phyloP scores from a whole-genome alignment of 306 rosid species.

The Bauhinia variegata region DNA sequence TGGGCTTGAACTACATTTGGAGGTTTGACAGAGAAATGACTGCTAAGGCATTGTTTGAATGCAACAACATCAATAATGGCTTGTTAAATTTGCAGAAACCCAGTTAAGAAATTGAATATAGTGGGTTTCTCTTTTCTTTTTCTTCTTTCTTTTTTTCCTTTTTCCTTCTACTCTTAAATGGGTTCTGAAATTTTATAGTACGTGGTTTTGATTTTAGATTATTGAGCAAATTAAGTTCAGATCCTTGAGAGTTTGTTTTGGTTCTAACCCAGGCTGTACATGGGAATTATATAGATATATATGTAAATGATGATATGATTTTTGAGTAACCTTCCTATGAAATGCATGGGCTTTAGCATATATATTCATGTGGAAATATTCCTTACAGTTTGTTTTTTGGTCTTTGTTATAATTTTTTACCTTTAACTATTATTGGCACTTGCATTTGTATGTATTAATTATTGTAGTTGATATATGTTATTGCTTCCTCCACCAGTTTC shows the following conservation, averaged over 20 bases:
- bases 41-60: constrained; percentile 84
- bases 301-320: constrained; percentile 52
- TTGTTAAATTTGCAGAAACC: constrained; percentile 50
- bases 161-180: constrained; percentile 8
- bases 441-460: constrained; percentile 5
- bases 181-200: constrained; percentile 28
- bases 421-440: constrained; percentile 18
- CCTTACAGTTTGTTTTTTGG: neutral
- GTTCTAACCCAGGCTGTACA: constrained; percentile 49
- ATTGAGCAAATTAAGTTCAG: constrained; percentile 41
- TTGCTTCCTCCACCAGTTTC: too few relatives aligned
- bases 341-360: constrained; percentile 31
- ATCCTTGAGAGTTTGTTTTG: constrained; percentile 60
- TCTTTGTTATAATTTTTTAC: constrained; percentile 13
- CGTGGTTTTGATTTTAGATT: constrained; percentile 51
- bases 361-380: constrained; percentile 45
- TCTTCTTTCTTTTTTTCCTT: neutral
- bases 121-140: neutral
- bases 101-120: constrained; percentile 22
- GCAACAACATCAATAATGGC: constrained; percentile 53
- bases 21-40: constrained; percentile 98
- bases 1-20: constrained; percentile 94
- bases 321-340: constrained; percentile 35
- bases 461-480: neutral
- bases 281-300: constrained; percentile 40